These are phyloP conservation scores for Cladochytrium replicatum DNA, from an alignment of 192 early-diverging fungal species.

Conservation along the genomic window DNA sequence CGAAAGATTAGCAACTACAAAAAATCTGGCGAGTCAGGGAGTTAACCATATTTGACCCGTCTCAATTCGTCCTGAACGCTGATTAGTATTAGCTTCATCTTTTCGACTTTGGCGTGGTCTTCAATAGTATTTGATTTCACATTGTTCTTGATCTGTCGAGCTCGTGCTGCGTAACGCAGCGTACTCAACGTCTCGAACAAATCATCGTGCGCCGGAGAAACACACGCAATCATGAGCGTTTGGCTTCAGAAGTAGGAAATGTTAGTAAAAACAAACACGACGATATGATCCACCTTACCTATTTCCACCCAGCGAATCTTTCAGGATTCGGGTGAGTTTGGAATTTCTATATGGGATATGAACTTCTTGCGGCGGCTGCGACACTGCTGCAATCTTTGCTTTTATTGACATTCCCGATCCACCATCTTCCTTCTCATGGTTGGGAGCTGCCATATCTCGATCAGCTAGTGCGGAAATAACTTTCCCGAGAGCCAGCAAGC, in stretches of 20 bases:
- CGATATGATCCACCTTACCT: slow-evolving; percentile 33
- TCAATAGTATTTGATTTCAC: slow-evolving; percentile 13
- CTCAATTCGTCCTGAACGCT: slow-evolving; percentile 2
- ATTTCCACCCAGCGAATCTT: slow-evolving; percentile 60
- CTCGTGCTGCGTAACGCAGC: slow-evolving; percentile 60
- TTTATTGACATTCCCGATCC: too few species aligned
- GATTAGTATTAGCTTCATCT: background rate
- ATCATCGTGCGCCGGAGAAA: slow-evolving; percentile 6
- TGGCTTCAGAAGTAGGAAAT: slow-evolving; percentile 22
- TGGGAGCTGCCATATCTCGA: background rate
- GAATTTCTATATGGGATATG: slow-evolving; percentile 15
- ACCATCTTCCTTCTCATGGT: background rate
- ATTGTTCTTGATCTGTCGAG: slow-evolving; percentile 76
- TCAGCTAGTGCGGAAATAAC: slow-evolving; percentile 17
- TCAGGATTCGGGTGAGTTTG: slow-evolving; percentile 11
- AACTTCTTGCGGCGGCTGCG: background rate
- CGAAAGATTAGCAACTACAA: background rate
- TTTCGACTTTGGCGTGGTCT: background rate
- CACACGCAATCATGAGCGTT: slow-evolving; percentile 18
- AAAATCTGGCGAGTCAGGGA: background rate
- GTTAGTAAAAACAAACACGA: too few species aligned
- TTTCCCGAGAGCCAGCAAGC: slow-evolving; percentile 15
- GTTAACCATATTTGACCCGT: background rate
- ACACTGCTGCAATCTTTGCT: background rate
- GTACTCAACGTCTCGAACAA: slow-evolving; percentile 17